Conservation (phyloP, 1,284 basidiomycete species). For the Cutaneotrichosporon cavernicola region DNA sequence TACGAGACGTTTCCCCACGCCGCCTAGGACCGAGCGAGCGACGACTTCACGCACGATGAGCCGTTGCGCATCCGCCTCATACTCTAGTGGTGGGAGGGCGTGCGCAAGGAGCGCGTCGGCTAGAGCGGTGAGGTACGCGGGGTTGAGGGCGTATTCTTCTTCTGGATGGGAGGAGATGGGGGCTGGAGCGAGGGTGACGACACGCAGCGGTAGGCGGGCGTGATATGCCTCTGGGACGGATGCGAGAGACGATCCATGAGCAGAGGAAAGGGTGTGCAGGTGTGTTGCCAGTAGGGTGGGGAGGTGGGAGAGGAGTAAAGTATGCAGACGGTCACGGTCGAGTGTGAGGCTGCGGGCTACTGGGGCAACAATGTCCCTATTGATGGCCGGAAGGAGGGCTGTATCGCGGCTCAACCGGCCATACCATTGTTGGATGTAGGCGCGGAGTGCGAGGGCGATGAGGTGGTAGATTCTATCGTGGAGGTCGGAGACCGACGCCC, state of each 20-base stretch:
- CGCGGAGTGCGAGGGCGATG: constrained; percentile 29
- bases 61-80: constrained; percentile 45
- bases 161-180: neutral
- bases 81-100: constrained; percentile 47
- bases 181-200: constrained; percentile 12
- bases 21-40: constrained; percentile 49
- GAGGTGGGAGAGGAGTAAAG: constrained; percentile 34
- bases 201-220: constrained; percentile 36
- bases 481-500: constrained; percentile 4
- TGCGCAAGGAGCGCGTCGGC: constrained; percentile 47
- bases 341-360: constrained; percentile 28
- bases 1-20: constrained; percentile 41
- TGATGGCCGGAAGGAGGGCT: constrained; percentile 22
- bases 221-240: constrained; percentile 31
- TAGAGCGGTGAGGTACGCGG: constrained; percentile 50
- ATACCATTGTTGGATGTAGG: constrained; percentile 46
- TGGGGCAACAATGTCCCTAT: constrained; percentile 16
- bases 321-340: constrained; percentile 17
- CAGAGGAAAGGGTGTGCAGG: constrained; percentile 30
- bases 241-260: constrained; percentile 17
- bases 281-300: constrained; percentile 36
- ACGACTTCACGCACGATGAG: constrained; percentile 53
- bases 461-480: constrained; percentile 24
- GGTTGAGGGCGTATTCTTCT: constrained; percentile 28
- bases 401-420: constrained; percentile 38